Conservation (phyloP, 257 asterid species). For the Forsythia suspensa region DNA sequence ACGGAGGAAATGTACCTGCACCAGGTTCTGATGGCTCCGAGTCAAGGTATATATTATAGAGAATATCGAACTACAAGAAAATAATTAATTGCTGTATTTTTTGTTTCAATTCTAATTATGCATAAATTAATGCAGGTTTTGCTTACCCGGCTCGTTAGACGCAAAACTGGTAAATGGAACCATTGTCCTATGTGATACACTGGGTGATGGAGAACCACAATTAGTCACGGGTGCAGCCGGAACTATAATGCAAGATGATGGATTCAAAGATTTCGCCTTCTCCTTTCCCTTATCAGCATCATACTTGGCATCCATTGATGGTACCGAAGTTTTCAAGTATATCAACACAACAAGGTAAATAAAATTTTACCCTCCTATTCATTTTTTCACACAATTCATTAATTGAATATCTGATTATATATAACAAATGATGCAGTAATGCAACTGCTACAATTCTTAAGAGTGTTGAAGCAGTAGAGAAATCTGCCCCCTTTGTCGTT, state of each 20-base stretch:
- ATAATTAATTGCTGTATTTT: no score
- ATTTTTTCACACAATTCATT: background rate
- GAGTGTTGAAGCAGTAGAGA: constrained; percentile 29
- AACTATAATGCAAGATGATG: constrained; percentile 34
- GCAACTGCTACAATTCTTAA: constrained; percentile 46
- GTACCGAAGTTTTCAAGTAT: constrained; percentile 28
- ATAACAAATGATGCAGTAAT: constrained; percentile 24
- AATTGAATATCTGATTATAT: background rate
- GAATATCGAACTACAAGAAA: no score
- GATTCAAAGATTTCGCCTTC: constrained; percentile 40
- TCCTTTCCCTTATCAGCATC: constrained; percentile 55
- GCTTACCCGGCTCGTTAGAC: constrained; percentile 39
- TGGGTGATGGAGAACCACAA: constrained; percentile 23
- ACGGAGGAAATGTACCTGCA: constrained; percentile 39
- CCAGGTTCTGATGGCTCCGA: constrained; percentile 28
- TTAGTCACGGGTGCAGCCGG: constrained; percentile 44
- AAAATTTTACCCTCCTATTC: background rate
- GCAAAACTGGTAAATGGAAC: constrained; percentile 35
- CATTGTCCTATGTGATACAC: constrained; percentile 51
- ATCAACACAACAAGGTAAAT: constrained; percentile 45
- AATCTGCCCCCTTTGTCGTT: constrained; percentile 53
- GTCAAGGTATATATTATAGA: constrained; percentile 36
- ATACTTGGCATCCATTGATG: constrained; percentile 38
- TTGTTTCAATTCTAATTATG: background rate
- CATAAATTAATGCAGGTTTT: constrained; percentile 31